Evolutionary conservation across 352 stramenopile genomes (phyloP).

Genomic region (Phytopythium chamaehyphon): DNA sequence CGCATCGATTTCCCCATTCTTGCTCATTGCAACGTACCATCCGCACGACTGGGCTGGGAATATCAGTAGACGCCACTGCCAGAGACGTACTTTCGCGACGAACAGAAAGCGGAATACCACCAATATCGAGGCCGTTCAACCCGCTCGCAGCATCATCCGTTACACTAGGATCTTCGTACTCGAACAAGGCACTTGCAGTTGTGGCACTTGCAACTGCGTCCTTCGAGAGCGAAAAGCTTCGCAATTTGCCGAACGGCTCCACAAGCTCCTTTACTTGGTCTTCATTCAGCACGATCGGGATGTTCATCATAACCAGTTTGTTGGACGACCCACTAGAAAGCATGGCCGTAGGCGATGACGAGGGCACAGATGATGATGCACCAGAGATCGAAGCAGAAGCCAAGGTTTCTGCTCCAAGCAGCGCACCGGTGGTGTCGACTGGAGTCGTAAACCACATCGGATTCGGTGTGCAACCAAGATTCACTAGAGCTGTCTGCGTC

Average conservation of each 20-base stretch:
- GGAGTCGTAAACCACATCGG: constrained; percentile 54
- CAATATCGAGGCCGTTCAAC: constrained; percentile 76
- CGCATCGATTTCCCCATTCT: background rate
- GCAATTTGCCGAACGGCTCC: constrained; percentile 74
- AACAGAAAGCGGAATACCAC: constrained; percentile 58
- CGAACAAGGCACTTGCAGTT: constrained; percentile 72
- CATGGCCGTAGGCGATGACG: background rate
- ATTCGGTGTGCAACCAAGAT: constrained; percentile 79
- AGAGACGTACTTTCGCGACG: constrained; percentile 34
- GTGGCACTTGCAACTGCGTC: constrained; percentile 42
- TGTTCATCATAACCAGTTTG: constrained; percentile 78
- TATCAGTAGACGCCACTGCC: constrained; percentile 16
- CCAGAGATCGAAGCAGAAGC: background rate
- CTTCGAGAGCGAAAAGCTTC: constrained; percentile 61
- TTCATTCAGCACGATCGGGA: constrained; percentile 68
- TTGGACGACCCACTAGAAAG: constrained; percentile 18
- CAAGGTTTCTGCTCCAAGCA: background rate
- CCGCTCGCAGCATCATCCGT: constrained; percentile 60
- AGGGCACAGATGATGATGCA: background rate
- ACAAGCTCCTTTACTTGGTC: constrained; percentile 83
- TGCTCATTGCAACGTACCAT: constrained; percentile 39
- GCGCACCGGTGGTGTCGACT: background rate
- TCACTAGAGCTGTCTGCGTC: constrained; percentile 73
- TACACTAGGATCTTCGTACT: constrained; percentile 64
- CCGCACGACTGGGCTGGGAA: constrained; percentile 59